Conservation (phyloP, 2,329 filamentous ascomycete genomes). For the Cladosporium sphaerospermum region DNA sequence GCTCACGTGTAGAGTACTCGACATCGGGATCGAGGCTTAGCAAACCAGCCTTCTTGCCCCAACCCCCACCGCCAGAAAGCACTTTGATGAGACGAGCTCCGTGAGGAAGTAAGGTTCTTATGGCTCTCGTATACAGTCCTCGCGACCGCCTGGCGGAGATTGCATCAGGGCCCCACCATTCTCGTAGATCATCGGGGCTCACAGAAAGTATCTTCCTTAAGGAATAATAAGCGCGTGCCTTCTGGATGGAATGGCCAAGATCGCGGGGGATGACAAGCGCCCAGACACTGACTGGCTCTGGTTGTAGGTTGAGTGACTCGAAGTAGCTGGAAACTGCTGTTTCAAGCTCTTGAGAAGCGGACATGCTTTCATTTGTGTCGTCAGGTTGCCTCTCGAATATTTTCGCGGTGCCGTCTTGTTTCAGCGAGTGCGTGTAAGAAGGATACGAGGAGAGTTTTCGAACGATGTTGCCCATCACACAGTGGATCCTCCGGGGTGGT, state of each 20-base stretch:
- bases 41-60: constrained; percentile 73
- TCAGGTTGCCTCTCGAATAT: constrained; percentile 28
- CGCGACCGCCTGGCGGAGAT: no score
- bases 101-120: constrained; percentile 3
- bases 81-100: constrained; percentile 41
- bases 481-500: constrained; percentile 57
- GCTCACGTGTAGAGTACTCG: constrained; percentile 44
- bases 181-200: neutral
- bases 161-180: neutral
- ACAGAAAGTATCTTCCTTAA: neutral
- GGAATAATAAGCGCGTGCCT: neutral
- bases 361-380: constrained; percentile 21
- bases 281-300: constrained; percentile 60
- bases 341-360: constrained; percentile 69
- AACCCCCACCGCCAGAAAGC: constrained; percentile 77
- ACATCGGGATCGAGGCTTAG: constrained; percentile 70
- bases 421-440: neutral
- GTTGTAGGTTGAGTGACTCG: constrained; percentile 33
- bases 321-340: constrained; percentile 55
- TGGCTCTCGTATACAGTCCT: no score
- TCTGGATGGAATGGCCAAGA: neutral
- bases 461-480: constrained; percentile 73
- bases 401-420: neutral
- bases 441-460: constrained; percentile 48
- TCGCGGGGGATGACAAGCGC: constrained; percentile 56